These are phyloP conservation scores for Lenzites betulinus DNA, from an alignment of 768 basidiomycete species.

Conservation along the genomic window DNA sequence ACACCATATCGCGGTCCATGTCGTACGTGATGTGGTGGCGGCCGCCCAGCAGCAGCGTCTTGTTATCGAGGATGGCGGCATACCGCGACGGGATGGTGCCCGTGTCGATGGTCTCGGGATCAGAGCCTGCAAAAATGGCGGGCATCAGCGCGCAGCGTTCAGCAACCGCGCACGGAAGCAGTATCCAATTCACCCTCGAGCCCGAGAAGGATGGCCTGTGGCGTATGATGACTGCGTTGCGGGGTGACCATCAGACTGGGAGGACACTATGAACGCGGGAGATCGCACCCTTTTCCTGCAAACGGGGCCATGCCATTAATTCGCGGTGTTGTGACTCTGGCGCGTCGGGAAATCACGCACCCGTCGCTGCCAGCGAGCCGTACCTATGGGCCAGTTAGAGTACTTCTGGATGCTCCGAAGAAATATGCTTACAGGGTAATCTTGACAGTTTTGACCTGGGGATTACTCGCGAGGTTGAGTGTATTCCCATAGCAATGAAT, in stretches of 20 bases:
- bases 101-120: constrained; percentile 92
- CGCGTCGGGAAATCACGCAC: constrained; percentile 36
- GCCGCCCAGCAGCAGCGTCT: constrained; percentile 70
- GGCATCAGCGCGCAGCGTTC: not conserved
- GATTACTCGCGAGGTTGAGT: not conserved
- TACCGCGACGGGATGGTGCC: constrained; percentile 82
- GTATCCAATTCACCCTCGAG: constrained; percentile 52
- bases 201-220: constrained; percentile 83
- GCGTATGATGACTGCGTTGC: constrained; percentile 72
- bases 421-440: constrained; percentile 66
- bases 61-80: constrained; percentile 62
- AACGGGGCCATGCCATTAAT: not conserved
- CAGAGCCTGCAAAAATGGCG: constrained; percentile 53
- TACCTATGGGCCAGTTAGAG: constrained; percentile 40
- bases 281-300: constrained; percentile 72
- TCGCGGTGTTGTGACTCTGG: not conserved
- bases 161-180: not conserved
- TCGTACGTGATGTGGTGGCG: constrained; percentile 79
- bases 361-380: constrained; percentile 92
- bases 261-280: constrained; percentile 12
- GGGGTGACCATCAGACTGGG: not conserved
- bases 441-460: constrained; percentile 76
- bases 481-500: not conserved
- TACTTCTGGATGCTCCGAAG: not conserved
- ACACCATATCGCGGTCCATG: constrained; percentile 90